Base-by-base conservation (phyloP, 768 basidiomycete genomes). In the Pisolithus orientalis region DNA sequence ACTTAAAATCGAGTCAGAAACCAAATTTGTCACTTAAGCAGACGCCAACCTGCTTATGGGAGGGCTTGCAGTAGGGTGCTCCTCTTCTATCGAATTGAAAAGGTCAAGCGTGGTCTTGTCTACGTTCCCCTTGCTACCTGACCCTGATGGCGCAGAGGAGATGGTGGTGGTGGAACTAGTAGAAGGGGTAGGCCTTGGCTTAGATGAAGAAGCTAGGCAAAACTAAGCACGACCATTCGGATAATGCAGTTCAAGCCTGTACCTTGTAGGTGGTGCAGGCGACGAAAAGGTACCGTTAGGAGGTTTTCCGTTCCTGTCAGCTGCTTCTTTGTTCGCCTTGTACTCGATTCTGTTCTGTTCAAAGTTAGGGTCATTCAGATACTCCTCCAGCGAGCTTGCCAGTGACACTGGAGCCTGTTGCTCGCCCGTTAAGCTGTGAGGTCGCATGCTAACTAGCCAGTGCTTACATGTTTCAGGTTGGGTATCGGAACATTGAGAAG, bases 341-440 rank as follows among this genome's bases (percentile, higher is more conserved):
- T 99, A 97, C 63, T 98, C 96, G 8, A 87, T 72, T 55, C 95
- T 74, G 68, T 97, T 98, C 69, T 90, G 85, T 67, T 98, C 96
- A 59, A 99, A 99, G 62, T 93, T 93, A 24, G 94, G 90, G 68
- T 99, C 96, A 52, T 91, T 85, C 47, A 99, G 77, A 65, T 98
- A 99, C 63, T 98, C 95, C 65, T 98, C 89, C 29, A 99, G 77
- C 17, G 96, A 84, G 34, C 85, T 85, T 6, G 90, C 95, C n/a
- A 99, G 76, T 0, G 91, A 94, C 10, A 96, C 87, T 5, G 96
- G 96, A 0, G 96, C 94, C 93, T 94, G 51, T 16, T 9, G 43
- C 27, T 34, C n/a, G 21, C 25, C 54, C 1, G 58, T n/a, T 6
- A 52, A 28, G 13, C 27, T 28, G 50, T 37, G 48, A 37, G 24